Evolutionary conservation across 1,139 yeast genomes (phyloP).

Genomic region (Fermentozyma sake): DNA sequence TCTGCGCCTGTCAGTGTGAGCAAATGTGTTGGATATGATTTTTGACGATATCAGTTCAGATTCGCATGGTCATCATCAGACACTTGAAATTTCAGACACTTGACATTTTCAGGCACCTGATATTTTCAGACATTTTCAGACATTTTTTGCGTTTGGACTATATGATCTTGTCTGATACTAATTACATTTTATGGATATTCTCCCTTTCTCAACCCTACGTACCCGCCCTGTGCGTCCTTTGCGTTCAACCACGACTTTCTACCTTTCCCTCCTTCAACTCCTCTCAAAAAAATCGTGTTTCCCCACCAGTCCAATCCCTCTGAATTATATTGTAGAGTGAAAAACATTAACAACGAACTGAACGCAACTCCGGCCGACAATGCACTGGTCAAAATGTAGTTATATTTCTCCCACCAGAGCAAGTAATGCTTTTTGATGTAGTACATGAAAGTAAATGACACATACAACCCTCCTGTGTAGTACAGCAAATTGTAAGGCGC

Average conservation of each 20-base stretch:
- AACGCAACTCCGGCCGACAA: conserved; percentile 59
- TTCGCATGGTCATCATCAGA: no score
- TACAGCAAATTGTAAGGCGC: conserved; percentile 58
- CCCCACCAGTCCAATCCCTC: conserved; percentile 56
- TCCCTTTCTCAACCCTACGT: conserved; percentile 39
- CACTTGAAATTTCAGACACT: no score
- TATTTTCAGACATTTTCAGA: no score
- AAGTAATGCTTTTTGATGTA: conserved; percentile 44
- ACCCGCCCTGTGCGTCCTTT: conserved; percentile 37
- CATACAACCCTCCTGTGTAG: conserved; percentile 46
- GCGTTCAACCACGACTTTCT: conserved; percentile 28
- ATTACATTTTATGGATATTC: conserved; percentile 35
- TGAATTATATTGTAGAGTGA: conserved; percentile 47
- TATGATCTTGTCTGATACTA: no score
- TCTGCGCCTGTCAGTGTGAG: no score
- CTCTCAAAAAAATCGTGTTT: conserved; percentile 38
- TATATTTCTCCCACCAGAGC: conserved; percentile 64
- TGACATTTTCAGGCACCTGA: no score
- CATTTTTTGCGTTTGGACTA: no score
- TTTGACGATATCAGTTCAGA: no score
- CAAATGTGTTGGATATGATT: no score
- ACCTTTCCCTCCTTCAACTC: conserved; percentile 40
- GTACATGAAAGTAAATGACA: conserved; percentile 50
- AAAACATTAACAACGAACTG: conserved; percentile 50
- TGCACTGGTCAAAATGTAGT: conserved; percentile 52